Percentiles rank a stretch among this genome's conserved stretches.
Conservation (phyloP, 1,139 yeast species). For the Candida sp. region DNA sequence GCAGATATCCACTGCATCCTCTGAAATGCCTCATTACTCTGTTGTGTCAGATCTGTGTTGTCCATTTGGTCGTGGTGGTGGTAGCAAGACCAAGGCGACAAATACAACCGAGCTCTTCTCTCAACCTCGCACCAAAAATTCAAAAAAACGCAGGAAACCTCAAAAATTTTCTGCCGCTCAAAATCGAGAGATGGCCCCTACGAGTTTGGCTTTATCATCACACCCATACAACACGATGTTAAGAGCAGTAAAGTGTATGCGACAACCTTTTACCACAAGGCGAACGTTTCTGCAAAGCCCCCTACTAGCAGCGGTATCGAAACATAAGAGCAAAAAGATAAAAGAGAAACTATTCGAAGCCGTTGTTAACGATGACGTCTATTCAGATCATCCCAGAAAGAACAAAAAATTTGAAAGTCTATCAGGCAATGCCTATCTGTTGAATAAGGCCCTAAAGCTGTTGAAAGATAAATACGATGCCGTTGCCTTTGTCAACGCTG, state of each 20-base stretch:
- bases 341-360: slow-evolving; percentile 6
- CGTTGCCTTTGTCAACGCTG: slow-evolving; percentile 16
- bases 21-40: slow-evolving; percentile 31
- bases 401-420: background rate
- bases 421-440: background rate
- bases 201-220: background rate
- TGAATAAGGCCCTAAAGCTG: background rate
- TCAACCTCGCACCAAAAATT: background rate
- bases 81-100: too few species aligned
- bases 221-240: background rate
- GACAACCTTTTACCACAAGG: background rate
- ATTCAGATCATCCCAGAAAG: background rate
- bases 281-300: background rate
- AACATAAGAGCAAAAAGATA: background rate
- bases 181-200: too few species aligned
- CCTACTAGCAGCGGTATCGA: too few species aligned
- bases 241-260: background rate
- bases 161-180: background rate
- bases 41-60: background rate
- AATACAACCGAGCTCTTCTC: background rate
- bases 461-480: slow-evolving; percentile 20
- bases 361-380: background rate
- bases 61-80: too few species aligned
- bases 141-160: background rate
- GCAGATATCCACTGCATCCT: slow-evolving; percentile 58